Percentiles rank a stretch among this genome's conserved stretches.
Conservation (phyloP, 2,329 filamentous ascomycete genomes). For the Cordyceps sp. region DNA sequence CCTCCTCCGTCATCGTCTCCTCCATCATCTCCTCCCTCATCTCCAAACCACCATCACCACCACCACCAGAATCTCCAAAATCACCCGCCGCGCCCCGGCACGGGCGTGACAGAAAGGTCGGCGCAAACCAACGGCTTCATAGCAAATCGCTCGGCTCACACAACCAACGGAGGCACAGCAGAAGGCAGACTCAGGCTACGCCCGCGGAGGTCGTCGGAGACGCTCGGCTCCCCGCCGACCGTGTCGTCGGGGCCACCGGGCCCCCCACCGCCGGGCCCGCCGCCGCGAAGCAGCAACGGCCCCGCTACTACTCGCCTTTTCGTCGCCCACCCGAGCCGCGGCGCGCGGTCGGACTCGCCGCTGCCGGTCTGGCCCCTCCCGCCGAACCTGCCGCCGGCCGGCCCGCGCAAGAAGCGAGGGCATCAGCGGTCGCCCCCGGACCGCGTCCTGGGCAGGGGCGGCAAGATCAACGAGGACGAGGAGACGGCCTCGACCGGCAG, state of each 20-base stretch:
- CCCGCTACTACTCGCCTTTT: background rate
- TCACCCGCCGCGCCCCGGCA: background rate
- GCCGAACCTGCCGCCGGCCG: background rate
- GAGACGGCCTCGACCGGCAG: conserved; percentile 5
- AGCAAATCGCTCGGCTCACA: too few species aligned
- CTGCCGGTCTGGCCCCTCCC: conserved; percentile 3
- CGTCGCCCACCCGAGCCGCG: too few species aligned
- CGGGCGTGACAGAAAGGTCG: background rate
- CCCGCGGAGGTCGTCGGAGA: conserved; percentile 6
- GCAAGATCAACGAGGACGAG: conserved; percentile 1
- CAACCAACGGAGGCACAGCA: background rate
- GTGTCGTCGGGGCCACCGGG: background rate
- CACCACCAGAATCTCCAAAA: too few species aligned
- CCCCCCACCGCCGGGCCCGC: background rate
- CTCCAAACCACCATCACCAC: too few species aligned
- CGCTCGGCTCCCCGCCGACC: conserved; percentile 3
- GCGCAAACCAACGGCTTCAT: background rate
- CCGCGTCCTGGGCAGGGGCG: background rate
- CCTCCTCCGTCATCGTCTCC: too few species aligned
- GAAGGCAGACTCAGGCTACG: conserved; percentile 1
- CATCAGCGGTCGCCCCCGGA: background rate
- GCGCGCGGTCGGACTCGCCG: conserved; percentile 1
- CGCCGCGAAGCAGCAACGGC: background rate
- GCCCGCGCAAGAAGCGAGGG: conserved; percentile 1
- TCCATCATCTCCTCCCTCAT: too few species aligned